These are phyloP conservation scores for Pachysandra terminalis DNA, from an alignment of 164 flowering plant genomes.

Conservation along the genomic window DNA sequence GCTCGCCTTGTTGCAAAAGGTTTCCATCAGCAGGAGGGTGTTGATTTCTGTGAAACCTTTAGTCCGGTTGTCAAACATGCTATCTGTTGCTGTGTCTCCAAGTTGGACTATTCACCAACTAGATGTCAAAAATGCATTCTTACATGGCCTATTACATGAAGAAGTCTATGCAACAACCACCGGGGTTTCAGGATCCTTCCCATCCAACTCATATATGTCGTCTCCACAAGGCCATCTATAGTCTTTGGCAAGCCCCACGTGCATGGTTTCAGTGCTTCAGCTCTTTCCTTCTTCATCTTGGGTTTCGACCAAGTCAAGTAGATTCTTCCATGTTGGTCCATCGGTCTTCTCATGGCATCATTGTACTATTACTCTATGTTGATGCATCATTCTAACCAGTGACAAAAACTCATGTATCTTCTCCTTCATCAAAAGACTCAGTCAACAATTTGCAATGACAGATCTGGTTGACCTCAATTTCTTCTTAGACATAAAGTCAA, in stretches of 20 bases:
- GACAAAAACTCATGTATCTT: neutral
- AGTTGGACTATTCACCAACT: neutral
- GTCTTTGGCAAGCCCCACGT: neutral
- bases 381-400: neutral
- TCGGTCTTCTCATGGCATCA: neutral
- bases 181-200: neutral
- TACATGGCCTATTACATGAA: neutral
- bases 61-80: neutral
- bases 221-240: neutral
- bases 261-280: neutral
- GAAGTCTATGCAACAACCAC: neutral
- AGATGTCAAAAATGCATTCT: neutral
- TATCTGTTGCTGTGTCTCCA: neutral
- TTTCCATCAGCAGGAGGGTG: neutral
- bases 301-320: neutral
- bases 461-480: neutral
- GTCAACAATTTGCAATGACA: neutral
- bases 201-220: neutral
- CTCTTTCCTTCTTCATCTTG: neutral
- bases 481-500: neutral
- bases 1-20: neutral
- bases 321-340: neutral
- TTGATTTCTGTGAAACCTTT: neutral
- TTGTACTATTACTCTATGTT: neutral
- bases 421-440: neutral